These are phyloP conservation scores for Lachancea sp. DNA, from an alignment of 805 yeast species.

Conservation along the genomic window DNA sequence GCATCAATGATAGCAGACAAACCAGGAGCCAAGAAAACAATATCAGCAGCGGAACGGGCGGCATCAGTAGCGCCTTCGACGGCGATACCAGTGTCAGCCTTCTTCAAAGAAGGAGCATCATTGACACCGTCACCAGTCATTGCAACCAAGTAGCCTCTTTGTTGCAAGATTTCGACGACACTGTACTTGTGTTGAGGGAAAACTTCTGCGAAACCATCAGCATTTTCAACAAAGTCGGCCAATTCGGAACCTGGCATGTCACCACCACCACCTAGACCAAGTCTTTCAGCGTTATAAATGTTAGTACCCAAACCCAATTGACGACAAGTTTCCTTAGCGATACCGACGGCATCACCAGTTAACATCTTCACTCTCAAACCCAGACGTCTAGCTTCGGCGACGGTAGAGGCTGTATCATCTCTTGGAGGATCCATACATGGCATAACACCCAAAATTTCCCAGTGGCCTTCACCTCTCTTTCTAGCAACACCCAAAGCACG, in stretches of 20 bases:
- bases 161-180: slow-evolving; percentile 91
- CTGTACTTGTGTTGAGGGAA: slow-evolving; percentile 97
- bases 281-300: slow-evolving; percentile 94
- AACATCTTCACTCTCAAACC: slow-evolving; percentile 97
- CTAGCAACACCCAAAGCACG: slow-evolving; percentile 98
- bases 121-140: slow-evolving; percentile 99
- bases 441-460: slow-evolving; percentile 97
- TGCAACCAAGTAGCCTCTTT: slow-evolving; percentile 95
- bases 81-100: slow-evolving; percentile 95
- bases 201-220: slow-evolving; percentile 97
- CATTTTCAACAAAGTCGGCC: slow-evolving; percentile 95
- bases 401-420: slow-evolving; percentile 95
- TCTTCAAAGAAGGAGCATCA: slow-evolving; percentile 96
- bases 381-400: slow-evolving; percentile 79
- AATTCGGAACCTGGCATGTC: slow-evolving; percentile 96
- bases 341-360: slow-evolving; percentile 99
- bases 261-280: slow-evolving; percentile 94
- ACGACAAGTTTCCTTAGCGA: slow-evolving; percentile 97
- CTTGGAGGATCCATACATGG: slow-evolving; percentile 99
- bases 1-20: slow-evolving; percentile 92
- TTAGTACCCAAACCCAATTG: slow-evolving; percentile 95
- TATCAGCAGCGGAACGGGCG: slow-evolving; percentile 95
- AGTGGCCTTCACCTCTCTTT: slow-evolving; percentile 97
- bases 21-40: slow-evolving; percentile 94
- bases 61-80: slow-evolving; percentile 98